Base-by-base conservation (phyloP, 2,329 filamentous ascomycete species). In the Talaromyces sp. region DNA sequence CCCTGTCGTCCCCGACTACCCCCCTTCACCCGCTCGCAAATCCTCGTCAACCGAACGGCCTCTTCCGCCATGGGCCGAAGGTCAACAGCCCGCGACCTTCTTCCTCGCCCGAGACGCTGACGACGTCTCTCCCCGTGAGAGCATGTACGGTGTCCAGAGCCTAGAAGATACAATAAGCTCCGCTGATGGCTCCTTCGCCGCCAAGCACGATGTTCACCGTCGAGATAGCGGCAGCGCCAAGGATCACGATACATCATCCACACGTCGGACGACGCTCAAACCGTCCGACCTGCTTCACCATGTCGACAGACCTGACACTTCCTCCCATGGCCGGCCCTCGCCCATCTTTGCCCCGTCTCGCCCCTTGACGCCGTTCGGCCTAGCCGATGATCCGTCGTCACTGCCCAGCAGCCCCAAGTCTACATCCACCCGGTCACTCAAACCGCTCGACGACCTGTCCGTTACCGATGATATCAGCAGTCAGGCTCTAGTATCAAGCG, bases 331-430 rank as follows among this genome's bases (percentile, higher is more conserved):
- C 48, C 66, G 59, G 59, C 63, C 67, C 27, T 61, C 66, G 54
- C 63, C 69, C 31, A 60, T 68, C 53, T 54, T 70, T 59, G 58
- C 65, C 50, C 64, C 66, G 19, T 77, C 75, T 24, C 77, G 77
- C 53, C 81, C 48, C 69, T 81, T 38, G 74, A 74, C 43, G 64
- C 79, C 57, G 66, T 67, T 52, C 81, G 79, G 53, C 78, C 80
- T 59, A 17, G 29, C 41, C 5, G 75, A 77, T 54, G 80, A 80
- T 38, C 74, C 75, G 2, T 80, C 79, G 2, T 82, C 77, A 11
- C 72, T 84, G 41, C 80, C 83, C 2, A 83, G 82, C 68, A 86
- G 84, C 56, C 85, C 85, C 1, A 84, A 83, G 62, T 86, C 84
- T 3, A 75, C 76, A 3, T 85, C 84, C 7, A 78, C 83, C n/a